Percentiles rank a stretch among this genome's conserved stretches.
Evolutionary conservation across 1,284 basidiomycete genomes (phyloP).

Genomic region (Leccinum griseonigrum): DNA sequence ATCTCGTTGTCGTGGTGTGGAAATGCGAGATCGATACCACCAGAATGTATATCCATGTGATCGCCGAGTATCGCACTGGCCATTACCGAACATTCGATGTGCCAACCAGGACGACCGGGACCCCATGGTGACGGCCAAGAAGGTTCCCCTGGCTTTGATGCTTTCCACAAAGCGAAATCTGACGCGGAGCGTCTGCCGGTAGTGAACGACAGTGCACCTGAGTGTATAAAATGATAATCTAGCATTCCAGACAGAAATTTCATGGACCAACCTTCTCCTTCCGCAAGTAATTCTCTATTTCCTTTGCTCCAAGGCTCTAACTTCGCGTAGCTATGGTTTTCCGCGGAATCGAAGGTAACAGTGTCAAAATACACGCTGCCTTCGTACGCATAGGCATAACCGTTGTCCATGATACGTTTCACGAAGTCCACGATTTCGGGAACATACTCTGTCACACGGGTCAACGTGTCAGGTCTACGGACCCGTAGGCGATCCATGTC

Average conservation of each 20-base stretch:
- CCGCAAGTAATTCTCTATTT: constrained; percentile 87
- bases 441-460: constrained; percentile 96
- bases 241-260: constrained; percentile 2
- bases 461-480: constrained; percentile 86
- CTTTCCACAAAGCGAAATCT: constrained; percentile 99
- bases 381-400: constrained; percentile 86
- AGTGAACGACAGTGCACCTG: constrained; percentile 63
- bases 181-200: constrained; percentile 63
- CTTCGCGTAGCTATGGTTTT: constrained; percentile 86
- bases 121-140: constrained; percentile 98
- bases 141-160: constrained; percentile 97
- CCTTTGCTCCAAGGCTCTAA: constrained; percentile 95
- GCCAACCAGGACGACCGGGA: constrained; percentile 96
- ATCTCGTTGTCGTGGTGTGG: constrained; percentile 99
- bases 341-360: constrained; percentile 75
- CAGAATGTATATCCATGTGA: constrained; percentile 97
- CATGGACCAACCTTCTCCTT: constrained; percentile 76
- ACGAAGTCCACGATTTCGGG: constrained; percentile 94
- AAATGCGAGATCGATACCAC: constrained; percentile 95
- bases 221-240: constrained; percentile 7
- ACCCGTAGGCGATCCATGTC: constrained; percentile 92
- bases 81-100: constrained; percentile 99
- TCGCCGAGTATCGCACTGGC: constrained; percentile 90
- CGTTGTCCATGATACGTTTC: constrained; percentile 82
- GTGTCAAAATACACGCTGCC: constrained; percentile 98